Evolutionary conservation across 2,329 filamentous ascomycete species (phyloP), one percentile per base, ranked within the genome.

Genomic region (Trichoderma koningii): DNA sequence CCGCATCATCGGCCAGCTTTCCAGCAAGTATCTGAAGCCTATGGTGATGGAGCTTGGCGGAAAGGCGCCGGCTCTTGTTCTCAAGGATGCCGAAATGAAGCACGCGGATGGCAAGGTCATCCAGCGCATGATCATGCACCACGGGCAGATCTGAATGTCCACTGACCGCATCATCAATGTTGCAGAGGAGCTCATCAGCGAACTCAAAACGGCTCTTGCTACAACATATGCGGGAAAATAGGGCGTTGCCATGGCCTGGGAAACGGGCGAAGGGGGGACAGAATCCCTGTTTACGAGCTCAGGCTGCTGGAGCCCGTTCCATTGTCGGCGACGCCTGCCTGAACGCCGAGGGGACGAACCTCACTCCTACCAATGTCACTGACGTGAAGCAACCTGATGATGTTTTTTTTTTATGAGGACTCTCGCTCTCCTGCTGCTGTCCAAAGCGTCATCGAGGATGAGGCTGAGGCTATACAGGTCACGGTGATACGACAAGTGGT

Each of bases 401-500:
- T n/a, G n/a, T n/a, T n/a, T n/a, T n/a, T n/a, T n/a, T n/a, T n/a
- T n/a, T n/a, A n/a, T n/a, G n/a, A n/a, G n/a, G n/a, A n/a, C n/a
- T n/a, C n/a, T n/a, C n/a, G n/a, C n/a, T n/a, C n/a, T n/a, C n/a
- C n/a, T n/a, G n/a, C n/a, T n/a, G n/a, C n/a, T n/a, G n/a, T n/a
- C n/a, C n/a, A n/a, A n/a, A n/a, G n/a, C n/a, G 79, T 83, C 19
- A 82, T 92, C 21, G 79, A 85, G 5, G 79, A 75, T 3, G 87
- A 89, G 26, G 88, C 90, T 26, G 88, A 92, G 67, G 90, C 89
- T 0, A 74, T 93, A n/a, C 76, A 80, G n/a, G 77, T 93, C 21
- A 89, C 90, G 94, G 94, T 72, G 88, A 93, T 70, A 91, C 88
- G 2, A 88, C 91, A 63, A 93, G 92, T 72, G 91, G 91, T 1